Conservation (phyloP, 176 grass and related monocot genomes). For the Luzula sylvatica region DNA sequence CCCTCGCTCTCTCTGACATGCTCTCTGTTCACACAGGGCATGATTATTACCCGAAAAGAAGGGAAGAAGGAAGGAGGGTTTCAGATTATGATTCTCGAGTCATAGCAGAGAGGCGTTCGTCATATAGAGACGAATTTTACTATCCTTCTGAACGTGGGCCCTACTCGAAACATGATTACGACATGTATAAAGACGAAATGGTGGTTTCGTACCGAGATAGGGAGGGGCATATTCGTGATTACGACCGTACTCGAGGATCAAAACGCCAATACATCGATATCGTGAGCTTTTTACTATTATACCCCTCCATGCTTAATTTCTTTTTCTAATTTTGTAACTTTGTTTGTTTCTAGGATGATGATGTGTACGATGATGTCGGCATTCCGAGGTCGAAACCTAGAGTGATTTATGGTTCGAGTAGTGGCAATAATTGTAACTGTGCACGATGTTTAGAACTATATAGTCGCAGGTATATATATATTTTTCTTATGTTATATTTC, state of each 20-base stretch:
- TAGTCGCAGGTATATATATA: conserved; percentile 6
- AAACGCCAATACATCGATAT: conserved; percentile 5
- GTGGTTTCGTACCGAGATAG: conserved; percentile 5
- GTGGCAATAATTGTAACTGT: conserved; percentile 8
- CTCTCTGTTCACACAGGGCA: conserved; percentile 9
- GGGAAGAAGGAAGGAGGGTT: conserved; percentile 10
- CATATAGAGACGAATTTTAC: conserved; percentile 5
- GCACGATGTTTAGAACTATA: conserved; percentile 10
- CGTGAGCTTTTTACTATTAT: too few relatives aligned
- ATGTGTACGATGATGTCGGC: conserved; percentile 10
- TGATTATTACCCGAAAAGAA: conserved; percentile 16
- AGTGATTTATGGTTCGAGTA: conserved; percentile 9
- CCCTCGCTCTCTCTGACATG: background rate
- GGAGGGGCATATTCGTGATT: conserved; percentile 7
- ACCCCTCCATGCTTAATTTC: conserved; percentile 7
- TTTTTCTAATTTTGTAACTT: background rate
- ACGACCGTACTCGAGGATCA: conserved; percentile 5
- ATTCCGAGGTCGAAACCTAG: conserved; percentile 1
- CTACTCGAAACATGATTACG: background rate
- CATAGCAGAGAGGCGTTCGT: background rate
- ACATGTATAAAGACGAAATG: conserved; percentile 10
- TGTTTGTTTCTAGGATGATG: conserved; percentile 11
- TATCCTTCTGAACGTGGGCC: conserved; percentile 9
- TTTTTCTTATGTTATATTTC: background rate
- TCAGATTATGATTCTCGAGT: background rate